Evolutionary conservation across 148 eudicot species (phyloP).

Genomic region (Selenicereus undatus): DNA sequence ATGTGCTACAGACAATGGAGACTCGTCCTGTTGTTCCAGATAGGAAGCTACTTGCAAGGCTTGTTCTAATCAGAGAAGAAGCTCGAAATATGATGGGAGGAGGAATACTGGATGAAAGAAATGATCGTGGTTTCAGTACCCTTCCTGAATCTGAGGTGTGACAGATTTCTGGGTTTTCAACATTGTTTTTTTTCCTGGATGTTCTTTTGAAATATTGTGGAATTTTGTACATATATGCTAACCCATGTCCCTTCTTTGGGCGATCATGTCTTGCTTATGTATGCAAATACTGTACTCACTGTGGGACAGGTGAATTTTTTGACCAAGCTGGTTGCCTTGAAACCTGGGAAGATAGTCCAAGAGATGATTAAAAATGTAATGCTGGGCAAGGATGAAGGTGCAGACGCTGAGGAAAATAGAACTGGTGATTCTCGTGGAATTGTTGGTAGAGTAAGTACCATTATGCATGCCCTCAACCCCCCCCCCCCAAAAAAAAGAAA

Average conservation of each 20-base stretch:
- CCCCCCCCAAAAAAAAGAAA: no score
- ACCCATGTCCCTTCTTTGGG: not conserved
- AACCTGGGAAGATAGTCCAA: constrained; percentile 76
- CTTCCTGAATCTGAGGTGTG: constrained; percentile 95
- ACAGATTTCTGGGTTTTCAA: constrained; percentile 5
- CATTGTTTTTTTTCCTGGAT: not conserved
- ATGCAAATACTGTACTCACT: not conserved
- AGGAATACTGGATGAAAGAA: constrained; percentile 94
- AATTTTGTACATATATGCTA: not conserved
- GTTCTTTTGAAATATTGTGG: not conserved
- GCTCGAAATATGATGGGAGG: constrained; percentile 99
- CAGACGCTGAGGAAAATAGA: constrained; percentile 47
- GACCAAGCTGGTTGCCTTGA: constrained; percentile 78
- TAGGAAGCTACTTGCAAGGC: constrained; percentile 91
- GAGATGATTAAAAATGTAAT: constrained; percentile 91
- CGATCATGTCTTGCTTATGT: not conserved
- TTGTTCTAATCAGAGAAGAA: constrained; percentile 95
- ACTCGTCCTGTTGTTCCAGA: constrained; percentile 82
- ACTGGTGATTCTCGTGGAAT: constrained; percentile 42
- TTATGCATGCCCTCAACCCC: not conserved
- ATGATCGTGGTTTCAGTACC: constrained; percentile 79
- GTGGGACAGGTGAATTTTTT: constrained; percentile 80
- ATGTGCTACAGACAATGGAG: constrained; percentile 78
- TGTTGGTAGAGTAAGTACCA: constrained; percentile 60
- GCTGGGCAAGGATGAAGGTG: constrained; percentile 94